phyloP scores from a whole-genome alignment of 2,329 filamentous ascomycete species.

The Aureobasidium mangrovei region DNA sequence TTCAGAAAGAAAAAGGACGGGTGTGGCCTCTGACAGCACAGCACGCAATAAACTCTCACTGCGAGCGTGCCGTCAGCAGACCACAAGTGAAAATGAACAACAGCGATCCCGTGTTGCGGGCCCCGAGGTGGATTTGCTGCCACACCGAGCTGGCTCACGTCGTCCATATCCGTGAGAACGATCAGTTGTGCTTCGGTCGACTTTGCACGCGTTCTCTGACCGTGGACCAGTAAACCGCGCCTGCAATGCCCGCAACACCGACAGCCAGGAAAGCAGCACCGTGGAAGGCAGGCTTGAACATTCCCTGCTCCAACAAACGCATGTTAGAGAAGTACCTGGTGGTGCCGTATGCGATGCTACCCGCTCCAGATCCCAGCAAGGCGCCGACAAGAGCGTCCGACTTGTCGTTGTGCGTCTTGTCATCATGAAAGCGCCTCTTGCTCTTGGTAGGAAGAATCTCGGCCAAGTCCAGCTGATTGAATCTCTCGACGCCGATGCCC shows the following conservation, averaged over 20 bases:
- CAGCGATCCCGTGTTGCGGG: no score
- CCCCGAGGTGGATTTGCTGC: no score
- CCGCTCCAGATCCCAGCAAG: slow-evolving; percentile 38
- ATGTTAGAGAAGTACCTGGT: slow-evolving; percentile 40
- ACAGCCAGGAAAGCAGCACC: slow-evolving; percentile 23
- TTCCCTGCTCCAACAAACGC: slow-evolving; percentile 34
- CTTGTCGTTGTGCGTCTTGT: slow-evolving; percentile 7
- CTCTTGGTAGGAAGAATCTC: slow-evolving; percentile 22
- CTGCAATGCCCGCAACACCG: slow-evolving; percentile 24
- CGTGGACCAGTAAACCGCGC: slow-evolving; percentile 19
- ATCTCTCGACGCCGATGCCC: slow-evolving; percentile 43
- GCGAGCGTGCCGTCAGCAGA: no score
- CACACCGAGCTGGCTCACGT: no score
- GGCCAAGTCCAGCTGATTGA: slow-evolving; percentile 28
- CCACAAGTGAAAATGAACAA: no score
- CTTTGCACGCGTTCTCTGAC: slow-evolving; percentile 1
- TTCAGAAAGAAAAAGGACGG: no score
- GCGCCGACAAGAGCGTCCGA: slow-evolving; percentile 21
- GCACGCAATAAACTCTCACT: no score
- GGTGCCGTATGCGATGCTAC: slow-evolving; percentile 41
- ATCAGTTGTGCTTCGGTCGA: no score
- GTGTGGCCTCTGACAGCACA: no score
- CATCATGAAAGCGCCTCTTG: slow-evolving; percentile 25
- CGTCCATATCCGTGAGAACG: no score
- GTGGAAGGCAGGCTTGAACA: slow-evolving; percentile 31